Conservation (phyloP, 179 eudicot species). For the Corrigiola litoralis region DNA sequence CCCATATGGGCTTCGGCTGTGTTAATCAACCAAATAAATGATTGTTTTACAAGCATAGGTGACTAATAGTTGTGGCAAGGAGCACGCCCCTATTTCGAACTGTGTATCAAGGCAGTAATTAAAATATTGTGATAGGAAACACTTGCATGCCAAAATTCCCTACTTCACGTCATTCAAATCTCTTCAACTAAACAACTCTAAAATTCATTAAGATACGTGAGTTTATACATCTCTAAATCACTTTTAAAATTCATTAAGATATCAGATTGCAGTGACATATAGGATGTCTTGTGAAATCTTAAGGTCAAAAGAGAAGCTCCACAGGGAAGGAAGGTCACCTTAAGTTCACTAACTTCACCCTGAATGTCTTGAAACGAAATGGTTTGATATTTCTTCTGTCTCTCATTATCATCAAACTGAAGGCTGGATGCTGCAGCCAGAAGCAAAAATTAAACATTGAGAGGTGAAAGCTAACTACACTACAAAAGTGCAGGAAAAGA, state of each 20-base stretch:
- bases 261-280: too few species aligned
- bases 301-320: not conserved
- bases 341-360: conserved; percentile 52
- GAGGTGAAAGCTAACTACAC: conserved; percentile 2
- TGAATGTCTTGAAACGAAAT: conserved; percentile 68
- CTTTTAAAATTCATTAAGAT: too few species aligned
- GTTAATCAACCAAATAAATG: too few species aligned
- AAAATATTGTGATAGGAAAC: not conserved
- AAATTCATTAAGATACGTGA: too few species aligned
- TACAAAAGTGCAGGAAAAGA: too few species aligned
- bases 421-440: conserved; percentile 71
- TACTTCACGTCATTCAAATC: not conserved
- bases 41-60: too few species aligned
- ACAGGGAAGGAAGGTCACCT: conserved; percentile 44
- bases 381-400: conserved; percentile 52
- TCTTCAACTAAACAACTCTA: not conserved
- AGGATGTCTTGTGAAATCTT: not conserved
- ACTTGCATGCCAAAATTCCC: not conserved
- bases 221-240: too few species aligned
- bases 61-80: too few species aligned
- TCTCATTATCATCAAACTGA: conserved; percentile 62
- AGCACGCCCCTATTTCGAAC: too few species aligned
- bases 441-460: conserved; percentile 12
- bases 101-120: too few species aligned
- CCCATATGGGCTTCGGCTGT: not conserved